These are phyloP conservation scores for Ascochyta fabae DNA, from an alignment of 2,329 filamentous ascomycete genomes.

Conservation along the genomic window DNA sequence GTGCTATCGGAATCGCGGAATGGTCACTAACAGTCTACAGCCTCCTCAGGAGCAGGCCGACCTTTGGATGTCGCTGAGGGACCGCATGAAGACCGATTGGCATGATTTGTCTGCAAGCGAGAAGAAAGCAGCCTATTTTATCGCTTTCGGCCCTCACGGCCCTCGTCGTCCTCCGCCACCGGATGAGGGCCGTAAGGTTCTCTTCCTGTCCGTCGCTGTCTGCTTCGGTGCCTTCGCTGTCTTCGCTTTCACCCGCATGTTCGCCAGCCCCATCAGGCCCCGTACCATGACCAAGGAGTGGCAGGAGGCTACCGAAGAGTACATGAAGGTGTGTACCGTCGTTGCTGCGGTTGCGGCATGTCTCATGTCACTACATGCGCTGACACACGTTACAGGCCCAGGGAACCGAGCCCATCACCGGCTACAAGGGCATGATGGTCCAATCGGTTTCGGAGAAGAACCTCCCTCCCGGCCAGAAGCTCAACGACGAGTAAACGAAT, in stretches of 20 bases:
- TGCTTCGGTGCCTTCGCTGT: conserved; percentile 70
- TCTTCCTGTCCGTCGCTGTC: conserved; percentile 74
- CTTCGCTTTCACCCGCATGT: conserved; percentile 74
- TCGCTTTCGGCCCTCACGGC: conserved; percentile 95
- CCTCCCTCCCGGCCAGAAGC: conserved; percentile 31
- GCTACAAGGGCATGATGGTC: conserved; percentile 50
- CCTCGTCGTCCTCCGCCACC: conserved; percentile 83
- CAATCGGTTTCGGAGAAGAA: conserved; percentile 48
- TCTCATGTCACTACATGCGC: conserved; percentile 10
- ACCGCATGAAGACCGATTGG: conserved; percentile 99
- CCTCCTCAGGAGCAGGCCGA: conserved; percentile 97
- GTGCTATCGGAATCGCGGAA: background rate
- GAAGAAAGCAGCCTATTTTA: conserved; percentile 99
- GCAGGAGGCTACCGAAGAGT: conserved; percentile 95
- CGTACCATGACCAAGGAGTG: conserved; percentile 95
- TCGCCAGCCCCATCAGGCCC: conserved; percentile 70
- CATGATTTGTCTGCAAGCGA: conserved; percentile 92
- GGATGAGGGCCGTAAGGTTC: conserved; percentile 81
- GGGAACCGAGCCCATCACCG: conserved; percentile 49
- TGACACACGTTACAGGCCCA: conserved; percentile 39
- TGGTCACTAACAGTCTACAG: conserved; percentile 5
- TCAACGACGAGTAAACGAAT: conserved; percentile 43
- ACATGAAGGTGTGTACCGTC: conserved; percentile 75
- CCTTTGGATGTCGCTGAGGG: conserved; percentile 96
- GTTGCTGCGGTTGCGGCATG: background rate